Evolutionary conservation across 2,329 filamentous ascomycete species (phyloP), one percentile per base, ranked within the genome.

Genomic region (Metarhizium album): DNA sequence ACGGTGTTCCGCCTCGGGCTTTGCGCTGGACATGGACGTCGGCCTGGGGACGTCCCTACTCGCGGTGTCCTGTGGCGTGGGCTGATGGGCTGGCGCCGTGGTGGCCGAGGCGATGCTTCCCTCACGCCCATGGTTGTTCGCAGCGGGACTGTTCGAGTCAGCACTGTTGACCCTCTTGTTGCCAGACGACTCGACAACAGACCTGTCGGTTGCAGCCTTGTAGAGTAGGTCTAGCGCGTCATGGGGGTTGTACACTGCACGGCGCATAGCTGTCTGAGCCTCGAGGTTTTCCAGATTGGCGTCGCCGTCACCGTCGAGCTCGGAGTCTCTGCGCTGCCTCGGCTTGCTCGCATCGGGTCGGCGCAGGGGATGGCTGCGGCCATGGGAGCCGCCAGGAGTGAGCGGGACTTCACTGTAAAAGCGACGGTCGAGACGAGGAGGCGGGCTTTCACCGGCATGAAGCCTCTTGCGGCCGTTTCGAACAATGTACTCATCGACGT

Each of bases 161-260:
- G 53, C 50, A 42, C 42, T 43, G 49, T 27, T 47, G 43, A 42
- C 29, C 33, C 47, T 33, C 35, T 38, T 49, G 52, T 38, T 49
- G 52, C 43, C 33, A 20, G 40, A 45, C 48, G 43, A 38, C 61
- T 62, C 51, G 42, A 64, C 62, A 56, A 67, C 70, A 61, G 64
- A 74, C 74, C 74, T 80, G 63, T 83, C 78, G 40, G 80, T 84
- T 29, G 81, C 90, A 20, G 90, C 91, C 69, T 95, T 90, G 63
- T 94, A 94, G 16, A 97, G 76, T 52, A 96, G 74, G 65, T 95
- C 90, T 46, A 97, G 75, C 23, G 91, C 91, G 71, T 97, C 91
- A 62, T 95, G 90, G 3, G 88, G 90, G 35, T 90, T 90, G 66
- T 90, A 95, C 43, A 97, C 83, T 58, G 88, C 86, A 50, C 71